phyloP scores from a whole-genome alignment of 2,329 filamentous ascomycete species.

The Sordariomycetes sp. region DNA sequence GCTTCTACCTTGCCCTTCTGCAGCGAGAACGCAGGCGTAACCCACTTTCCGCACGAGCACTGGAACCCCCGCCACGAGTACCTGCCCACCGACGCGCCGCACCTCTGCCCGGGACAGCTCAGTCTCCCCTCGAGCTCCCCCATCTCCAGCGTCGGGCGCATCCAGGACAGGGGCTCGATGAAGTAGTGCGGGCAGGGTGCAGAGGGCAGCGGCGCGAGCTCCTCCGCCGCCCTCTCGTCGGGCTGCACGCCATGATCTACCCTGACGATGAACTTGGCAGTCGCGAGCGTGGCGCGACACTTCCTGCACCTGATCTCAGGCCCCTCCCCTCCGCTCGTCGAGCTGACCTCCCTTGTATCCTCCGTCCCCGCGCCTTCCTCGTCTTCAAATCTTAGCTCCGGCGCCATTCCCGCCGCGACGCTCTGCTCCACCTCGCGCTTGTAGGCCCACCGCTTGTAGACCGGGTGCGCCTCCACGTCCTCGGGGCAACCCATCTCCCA shows the following conservation, averaged over 20 bases:
- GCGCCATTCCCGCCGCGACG: slow-evolving; percentile 66
- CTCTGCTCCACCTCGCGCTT: slow-evolving; percentile 38
- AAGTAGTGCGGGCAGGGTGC: slow-evolving; percentile 71
- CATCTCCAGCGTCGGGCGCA: slow-evolving; percentile 72
- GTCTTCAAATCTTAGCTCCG: slow-evolving; percentile 76
- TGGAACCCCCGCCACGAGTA: slow-evolving; percentile 95
- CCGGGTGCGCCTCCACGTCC: slow-evolving; percentile 52
- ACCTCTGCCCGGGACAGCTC: slow-evolving; percentile 69
- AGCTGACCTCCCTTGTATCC: slow-evolving; percentile 7
- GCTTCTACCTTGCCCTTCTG: slow-evolving; percentile 78
- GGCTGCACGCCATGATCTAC: slow-evolving; percentile 35
- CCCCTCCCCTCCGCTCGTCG: neutral
- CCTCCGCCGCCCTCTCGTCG: neutral
- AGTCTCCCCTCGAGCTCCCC: slow-evolving; percentile 77
- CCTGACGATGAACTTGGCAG: slow-evolving; percentile 47
- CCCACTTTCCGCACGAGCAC: slow-evolving; percentile 85
- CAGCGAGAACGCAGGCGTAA: slow-evolving; percentile 82
- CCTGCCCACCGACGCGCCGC: slow-evolving; percentile 74
- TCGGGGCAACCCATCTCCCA: slow-evolving; percentile 75
- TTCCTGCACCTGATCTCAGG: slow-evolving; percentile 68
- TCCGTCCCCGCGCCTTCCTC: slow-evolving; percentile 25
- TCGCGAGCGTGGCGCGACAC: slow-evolving; percentile 60
- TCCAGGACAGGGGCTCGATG: slow-evolving; percentile 88
- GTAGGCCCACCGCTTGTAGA: slow-evolving; percentile 66
- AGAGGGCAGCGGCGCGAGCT: slow-evolving; percentile 6